These are phyloP conservation scores for Rubia balearica DNA, from an alignment of 305 asterid species.

Conservation along the genomic window DNA sequence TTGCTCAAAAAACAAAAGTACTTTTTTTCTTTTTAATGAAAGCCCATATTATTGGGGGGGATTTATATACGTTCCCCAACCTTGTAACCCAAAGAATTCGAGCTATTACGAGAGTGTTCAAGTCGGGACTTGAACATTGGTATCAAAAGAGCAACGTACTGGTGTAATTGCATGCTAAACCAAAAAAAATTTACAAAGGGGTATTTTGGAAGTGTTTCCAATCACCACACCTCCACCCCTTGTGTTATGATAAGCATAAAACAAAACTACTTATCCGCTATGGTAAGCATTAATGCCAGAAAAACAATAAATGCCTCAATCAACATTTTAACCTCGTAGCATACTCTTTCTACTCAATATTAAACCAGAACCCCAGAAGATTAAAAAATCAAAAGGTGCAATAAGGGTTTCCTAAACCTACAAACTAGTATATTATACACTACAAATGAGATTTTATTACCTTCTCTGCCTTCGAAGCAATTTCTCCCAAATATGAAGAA, in stretches of 20 bases:
- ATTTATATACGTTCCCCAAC: too few relatives aligned
- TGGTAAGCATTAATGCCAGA: neutral
- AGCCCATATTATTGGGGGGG: too few relatives aligned
- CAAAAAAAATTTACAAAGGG: too few relatives aligned
- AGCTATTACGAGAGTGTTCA: too few relatives aligned
- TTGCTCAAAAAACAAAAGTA: neutral
- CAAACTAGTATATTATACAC: constrained; percentile 2
- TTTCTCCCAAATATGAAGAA: constrained; percentile 43
- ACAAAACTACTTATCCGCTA: neutral
- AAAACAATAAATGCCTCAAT: neutral
- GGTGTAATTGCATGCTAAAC: too few relatives aligned
- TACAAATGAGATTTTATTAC: constrained; percentile 30
- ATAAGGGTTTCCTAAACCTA: neutral
- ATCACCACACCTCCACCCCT: too few relatives aligned
- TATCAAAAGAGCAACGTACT: too few relatives aligned
- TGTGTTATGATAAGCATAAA: too few relatives aligned
- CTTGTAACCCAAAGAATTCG: too few relatives aligned
- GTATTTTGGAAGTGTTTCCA: too few relatives aligned
- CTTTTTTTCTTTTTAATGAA: too few relatives aligned
- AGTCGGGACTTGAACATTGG: too few relatives aligned
- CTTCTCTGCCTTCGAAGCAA: constrained; percentile 34
- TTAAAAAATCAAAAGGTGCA: neutral
- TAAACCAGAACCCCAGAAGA: neutral
- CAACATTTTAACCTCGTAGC: neutral
- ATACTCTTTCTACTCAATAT: neutral